phyloP scores from a whole-genome alignment of 169 alveolate species.

The Plasmodium gaboni region DNA sequence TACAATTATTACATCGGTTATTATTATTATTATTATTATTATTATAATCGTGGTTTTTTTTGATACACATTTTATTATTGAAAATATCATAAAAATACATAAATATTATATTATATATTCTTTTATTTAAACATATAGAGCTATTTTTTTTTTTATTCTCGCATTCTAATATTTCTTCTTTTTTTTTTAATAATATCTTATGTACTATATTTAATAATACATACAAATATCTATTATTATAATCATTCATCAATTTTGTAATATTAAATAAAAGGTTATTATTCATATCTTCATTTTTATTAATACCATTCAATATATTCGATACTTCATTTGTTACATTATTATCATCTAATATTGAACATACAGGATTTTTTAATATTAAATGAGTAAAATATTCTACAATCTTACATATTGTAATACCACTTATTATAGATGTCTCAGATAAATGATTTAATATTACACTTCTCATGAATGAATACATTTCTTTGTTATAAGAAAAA shows the following conservation, averaged over 20 bases:
- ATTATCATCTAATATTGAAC: neutral
- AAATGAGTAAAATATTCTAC: conserved; percentile 13
- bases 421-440: conserved; percentile 67
- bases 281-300: neutral
- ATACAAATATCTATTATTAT: neutral
- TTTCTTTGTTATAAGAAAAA: conserved; percentile 31
- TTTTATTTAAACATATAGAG: neutral
- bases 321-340: neutral
- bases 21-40: neutral
- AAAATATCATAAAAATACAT: conserved; percentile 35
- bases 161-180: conserved; percentile 1
- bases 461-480: conserved; percentile 33
- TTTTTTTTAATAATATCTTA: conserved; percentile 36
- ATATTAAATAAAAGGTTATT: neutral
- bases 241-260: too few relatives aligned
- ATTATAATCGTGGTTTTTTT: too few relatives aligned
- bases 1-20: neutral
- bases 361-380: neutral
- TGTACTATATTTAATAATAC: conserved; percentile 38
- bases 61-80: neutral
- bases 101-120: conserved; percentile 52
- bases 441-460: conserved; percentile 43
- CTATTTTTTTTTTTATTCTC: neutral
- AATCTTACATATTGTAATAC: conserved; percentile 52
- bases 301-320: neutral